Percentiles rank a stretch among this genome's conserved stretches.
phyloP scores from a whole-genome alignment of 208 protist species.

The Trypanosoma conorhini region DNA sequence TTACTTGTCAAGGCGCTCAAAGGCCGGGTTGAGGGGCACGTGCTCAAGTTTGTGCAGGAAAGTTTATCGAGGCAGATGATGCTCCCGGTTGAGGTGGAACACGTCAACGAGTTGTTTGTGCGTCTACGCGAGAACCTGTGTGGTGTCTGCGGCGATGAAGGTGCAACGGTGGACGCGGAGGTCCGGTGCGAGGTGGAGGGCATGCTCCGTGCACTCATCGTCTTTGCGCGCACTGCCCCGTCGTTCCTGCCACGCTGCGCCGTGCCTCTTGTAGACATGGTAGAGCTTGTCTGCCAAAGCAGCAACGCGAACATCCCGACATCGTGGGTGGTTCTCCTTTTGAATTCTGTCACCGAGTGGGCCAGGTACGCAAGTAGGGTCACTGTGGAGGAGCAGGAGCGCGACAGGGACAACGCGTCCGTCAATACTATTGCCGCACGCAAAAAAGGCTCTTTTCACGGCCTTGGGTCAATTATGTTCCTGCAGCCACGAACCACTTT shows the following conservation, averaged over 20 bases:
- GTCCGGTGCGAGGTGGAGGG: constrained; percentile 29
- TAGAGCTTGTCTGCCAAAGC: constrained; percentile 25
- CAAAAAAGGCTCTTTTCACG: constrained; percentile 13
- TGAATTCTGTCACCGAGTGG: constrained; percentile 34
- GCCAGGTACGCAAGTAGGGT: constrained; percentile 16
- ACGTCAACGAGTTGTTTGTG: constrained; percentile 47
- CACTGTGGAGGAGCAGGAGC: not conserved
- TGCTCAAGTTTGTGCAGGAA: constrained; percentile 47
- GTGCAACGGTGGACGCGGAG: not conserved
- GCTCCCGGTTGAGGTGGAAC: constrained; percentile 34
- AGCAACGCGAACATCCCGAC: constrained; percentile 10
- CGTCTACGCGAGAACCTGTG: constrained; percentile 23
- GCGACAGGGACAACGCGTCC: not conserved
- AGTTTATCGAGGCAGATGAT: constrained; percentile 47
- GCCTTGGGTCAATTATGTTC: constrained; percentile 22
- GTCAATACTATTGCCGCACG: constrained; percentile 1
- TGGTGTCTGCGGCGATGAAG: constrained; percentile 4
- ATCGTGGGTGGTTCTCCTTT: constrained; percentile 37
- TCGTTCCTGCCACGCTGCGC: constrained; percentile 25
- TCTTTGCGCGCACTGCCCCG: constrained; percentile 38
- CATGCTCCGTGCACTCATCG: constrained; percentile 48
- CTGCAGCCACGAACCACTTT: constrained; percentile 11
- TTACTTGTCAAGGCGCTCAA: constrained; percentile 40
- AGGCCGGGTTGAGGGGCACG: constrained; percentile 45
- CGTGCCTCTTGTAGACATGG: constrained; percentile 28